Percentiles rank a stretch among this genome's conserved stretches.
phyloP scores from a whole-genome alignment of 441 rosid species.

The Syzygium syzygioides region DNA sequence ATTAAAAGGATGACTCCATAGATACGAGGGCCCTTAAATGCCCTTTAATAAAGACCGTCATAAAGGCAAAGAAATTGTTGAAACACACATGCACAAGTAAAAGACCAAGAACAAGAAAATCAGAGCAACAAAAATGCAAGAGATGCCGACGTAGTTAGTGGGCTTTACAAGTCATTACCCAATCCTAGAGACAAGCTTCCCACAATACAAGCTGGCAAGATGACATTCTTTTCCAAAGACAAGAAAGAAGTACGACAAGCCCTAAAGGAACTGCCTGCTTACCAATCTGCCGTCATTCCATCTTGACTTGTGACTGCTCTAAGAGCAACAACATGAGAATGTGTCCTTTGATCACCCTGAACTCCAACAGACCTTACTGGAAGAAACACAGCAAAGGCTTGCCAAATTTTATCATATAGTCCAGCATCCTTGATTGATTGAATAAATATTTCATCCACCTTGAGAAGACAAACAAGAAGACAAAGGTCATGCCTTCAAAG shows the following conservation, averaged over 20 bases:
- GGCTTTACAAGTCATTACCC: neutral
- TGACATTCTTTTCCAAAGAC: neutral
- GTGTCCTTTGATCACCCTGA: slow-evolving; percentile 97
- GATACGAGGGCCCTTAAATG: neutral
- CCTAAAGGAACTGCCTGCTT: slow-evolving; percentile 9
- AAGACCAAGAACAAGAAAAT: neutral
- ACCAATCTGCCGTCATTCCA: slow-evolving; percentile 99
- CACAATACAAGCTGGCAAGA: neutral
- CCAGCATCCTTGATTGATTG: slow-evolving; percentile 95
- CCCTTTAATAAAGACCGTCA: neutral
- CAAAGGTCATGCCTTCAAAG: neutral
- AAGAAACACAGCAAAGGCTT: slow-evolving; percentile 96
- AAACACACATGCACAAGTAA: neutral
- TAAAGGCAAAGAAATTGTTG: neutral
- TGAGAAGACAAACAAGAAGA: neutral
- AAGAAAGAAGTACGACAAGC: neutral
- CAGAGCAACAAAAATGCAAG: neutral
- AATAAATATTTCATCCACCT: slow-evolving; percentile 97
- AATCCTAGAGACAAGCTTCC: neutral
- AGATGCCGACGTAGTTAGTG: neutral
- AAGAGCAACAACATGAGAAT: slow-evolving; percentile 93
- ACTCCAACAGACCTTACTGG: slow-evolving; percentile 91
- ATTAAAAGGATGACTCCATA: neutral
- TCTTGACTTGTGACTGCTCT: slow-evolving; percentile 97
- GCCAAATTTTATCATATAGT: slow-evolving; percentile 87